Base-by-base conservation (phyloP, 2,329 filamentous ascomycete species). In the Ophiostoma himal-ulmi region DNA sequence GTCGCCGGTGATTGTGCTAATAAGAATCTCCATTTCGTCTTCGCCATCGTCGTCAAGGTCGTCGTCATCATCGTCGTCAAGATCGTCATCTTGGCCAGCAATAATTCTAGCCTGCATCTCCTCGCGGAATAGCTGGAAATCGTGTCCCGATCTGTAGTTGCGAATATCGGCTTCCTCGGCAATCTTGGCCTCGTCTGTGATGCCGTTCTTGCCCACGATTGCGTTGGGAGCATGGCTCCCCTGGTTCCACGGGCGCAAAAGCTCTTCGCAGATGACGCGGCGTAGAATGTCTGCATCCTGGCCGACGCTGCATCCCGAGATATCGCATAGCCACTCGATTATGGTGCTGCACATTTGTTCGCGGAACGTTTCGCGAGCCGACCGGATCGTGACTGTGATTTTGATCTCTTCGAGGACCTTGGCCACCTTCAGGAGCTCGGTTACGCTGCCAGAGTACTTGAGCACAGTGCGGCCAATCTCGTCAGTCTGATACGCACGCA, bases 281-380 rank as follows among this genome's bases (percentile, higher is more conserved):
- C 93, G 87, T 62, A 99, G 82, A 22, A 98, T 88, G 72, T 91
- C 84, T 73, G 89, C 87, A 76, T 99, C 93, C 41, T 88, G 83
- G 1, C 92, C 93, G 66, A 97, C 91, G 69, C 88, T 91, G 79
- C 94, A 97, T 39, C 93, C 93, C 8, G 93, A 88, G 76, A 99
- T 96, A 79, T 99, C 96, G 69, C 89, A 86, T 26, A 99, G 85
- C 96, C 96, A 99, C 76, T 97, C 94, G 69, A 99, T 91, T 72
- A 99, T 94, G 20, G 93, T 93, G n/a, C 92, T 93, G 76, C 94
- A 97, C 96, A 99, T 99, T 78, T 98, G 92, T 69, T 99, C 95
- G 71, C 95, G 87, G 81, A 98, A 99, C 0, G 93, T 98, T 80
- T 99, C 95, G 75, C 96, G 87, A 5, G 95, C 89, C 11, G 94